phyloP scores from a whole-genome alignment of 208 protist genomes.

The Herpetomonas tarakana region DNA sequence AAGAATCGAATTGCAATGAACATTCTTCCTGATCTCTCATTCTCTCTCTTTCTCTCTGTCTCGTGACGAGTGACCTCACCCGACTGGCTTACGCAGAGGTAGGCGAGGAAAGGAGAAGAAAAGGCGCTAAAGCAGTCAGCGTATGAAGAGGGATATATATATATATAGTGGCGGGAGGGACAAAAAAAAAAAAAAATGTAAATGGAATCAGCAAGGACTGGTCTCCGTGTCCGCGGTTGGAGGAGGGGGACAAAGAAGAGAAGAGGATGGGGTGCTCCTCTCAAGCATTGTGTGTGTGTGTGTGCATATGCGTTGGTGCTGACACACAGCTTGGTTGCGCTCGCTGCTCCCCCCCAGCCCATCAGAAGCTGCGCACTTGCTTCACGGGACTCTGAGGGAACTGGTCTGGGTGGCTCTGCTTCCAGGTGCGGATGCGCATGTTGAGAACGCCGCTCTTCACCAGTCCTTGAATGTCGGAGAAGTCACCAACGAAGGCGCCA shows the following conservation, averaged over 20 bases:
- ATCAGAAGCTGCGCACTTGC: not conserved
- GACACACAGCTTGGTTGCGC: not conserved
- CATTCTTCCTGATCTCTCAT: no score
- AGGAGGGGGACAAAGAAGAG: not conserved
- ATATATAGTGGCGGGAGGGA: no score
- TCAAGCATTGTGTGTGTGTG: not conserved
- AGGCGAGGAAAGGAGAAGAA: no score
- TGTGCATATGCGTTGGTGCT: not conserved
- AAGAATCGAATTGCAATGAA: no score
- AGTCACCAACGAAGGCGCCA: constrained; percentile 32
- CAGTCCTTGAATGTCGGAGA: constrained; percentile 17
- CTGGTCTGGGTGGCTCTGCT: not conserved
- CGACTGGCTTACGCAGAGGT: no score
- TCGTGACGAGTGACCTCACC: no score
- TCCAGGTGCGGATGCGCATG: constrained; percentile 1
- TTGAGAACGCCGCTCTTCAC: constrained; percentile 21
- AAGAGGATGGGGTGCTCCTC: not conserved
- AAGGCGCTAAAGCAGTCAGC: no score
- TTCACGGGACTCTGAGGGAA: not conserved
- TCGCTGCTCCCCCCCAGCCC: not conserved
- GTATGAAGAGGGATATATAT: no score
- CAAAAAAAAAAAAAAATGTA: no score
- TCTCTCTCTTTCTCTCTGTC: no score
- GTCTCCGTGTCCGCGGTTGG: not conserved
- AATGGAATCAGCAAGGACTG: no score